Conservation (phyloP, 2,329 filamentous ascomycete genomes). For the Pezicula carpinea region DNA sequence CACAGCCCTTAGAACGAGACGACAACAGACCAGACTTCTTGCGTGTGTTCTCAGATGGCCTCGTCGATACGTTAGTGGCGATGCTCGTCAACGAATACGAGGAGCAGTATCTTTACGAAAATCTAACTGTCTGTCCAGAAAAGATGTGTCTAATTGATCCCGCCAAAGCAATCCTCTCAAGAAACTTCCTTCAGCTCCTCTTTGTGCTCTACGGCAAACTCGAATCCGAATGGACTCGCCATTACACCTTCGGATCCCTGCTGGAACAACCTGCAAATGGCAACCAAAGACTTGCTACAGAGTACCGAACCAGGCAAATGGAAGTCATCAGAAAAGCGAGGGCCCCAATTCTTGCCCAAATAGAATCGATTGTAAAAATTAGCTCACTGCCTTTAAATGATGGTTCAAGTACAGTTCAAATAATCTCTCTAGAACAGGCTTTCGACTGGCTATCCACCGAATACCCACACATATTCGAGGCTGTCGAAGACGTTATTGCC, state of each 20-base stretch:
- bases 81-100: conserved; percentile 23
- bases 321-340: conserved; percentile 10
- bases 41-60: conserved; percentile 17
- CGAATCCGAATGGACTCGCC: conserved; percentile 10
- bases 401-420: neutral
- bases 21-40: conserved; percentile 6
- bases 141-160: neutral
- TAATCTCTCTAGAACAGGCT: conserved; percentile 1
- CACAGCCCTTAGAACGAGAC: neutral
- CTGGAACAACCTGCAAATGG: conserved; percentile 13
- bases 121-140: conserved; percentile 15
- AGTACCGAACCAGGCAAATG: conserved; percentile 19
- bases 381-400: neutral
- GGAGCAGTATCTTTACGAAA: conserved; percentile 8
- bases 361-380: neutral
- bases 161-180: conserved; percentile 13
- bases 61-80: conserved; percentile 22
- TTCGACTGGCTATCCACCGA: neutral
- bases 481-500: neutral
- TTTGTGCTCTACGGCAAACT: conserved; percentile 16
- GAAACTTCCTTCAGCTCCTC: conserved; percentile 13
- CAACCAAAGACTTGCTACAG: conserved; percentile 21
- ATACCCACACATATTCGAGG: neutral
- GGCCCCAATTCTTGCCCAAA: neutral
- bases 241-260: conserved; percentile 5